Base-by-base conservation (phyloP, 257 asterid species). In the Nicotiana otophora region DNA sequence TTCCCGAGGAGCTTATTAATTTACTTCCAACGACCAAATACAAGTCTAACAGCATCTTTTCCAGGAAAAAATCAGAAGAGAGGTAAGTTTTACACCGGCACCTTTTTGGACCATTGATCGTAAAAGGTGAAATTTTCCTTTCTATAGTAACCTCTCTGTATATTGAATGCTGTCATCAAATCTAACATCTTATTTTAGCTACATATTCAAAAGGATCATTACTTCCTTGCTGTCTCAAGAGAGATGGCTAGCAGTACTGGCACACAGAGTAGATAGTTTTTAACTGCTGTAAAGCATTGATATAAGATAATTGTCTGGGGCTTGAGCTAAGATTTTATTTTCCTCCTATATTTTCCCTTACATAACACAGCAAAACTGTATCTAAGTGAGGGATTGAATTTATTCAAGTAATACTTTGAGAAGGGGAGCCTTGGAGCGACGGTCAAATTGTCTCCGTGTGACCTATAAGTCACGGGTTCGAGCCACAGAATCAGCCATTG, bases 11-110 rank as follows among this genome's bases (percentile, higher is more conserved):
- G 72, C 94, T 91, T 65, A 93, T 95, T 82, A 90, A 88, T 66
- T 82, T 90, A 87, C 94, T 95, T 86, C 98, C 99, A 48, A 90
- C 87, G 54, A 89, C 98, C 20, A 95, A 95, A 90, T 92, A 90
- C 90, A 95, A 93, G 89, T 88, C 92, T 64, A 89, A 95, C 42
- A 83, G 89, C 65, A 86, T 95, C 17, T 95, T 95, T 89, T 93
- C 89, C 4, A 90, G 93, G 87, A 95, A 90, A 87, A 91, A 82
- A 83, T 90, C 88, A 64, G 91, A 88, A 54, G 98, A 93, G 88
- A 90, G 98, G 99, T 95, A 87, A 65, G 64, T 65, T 28, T 46
- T 26, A 76, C 17, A 3, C 7, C 30, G 2, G 16, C 55, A 55
- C 69, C 61, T 63, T 65, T 61, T 69, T 39, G 12, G 61, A 72